Conservation (phyloP, 2,329 filamentous ascomycete genomes). For the Talaromyces albobiverticillius region DNA sequence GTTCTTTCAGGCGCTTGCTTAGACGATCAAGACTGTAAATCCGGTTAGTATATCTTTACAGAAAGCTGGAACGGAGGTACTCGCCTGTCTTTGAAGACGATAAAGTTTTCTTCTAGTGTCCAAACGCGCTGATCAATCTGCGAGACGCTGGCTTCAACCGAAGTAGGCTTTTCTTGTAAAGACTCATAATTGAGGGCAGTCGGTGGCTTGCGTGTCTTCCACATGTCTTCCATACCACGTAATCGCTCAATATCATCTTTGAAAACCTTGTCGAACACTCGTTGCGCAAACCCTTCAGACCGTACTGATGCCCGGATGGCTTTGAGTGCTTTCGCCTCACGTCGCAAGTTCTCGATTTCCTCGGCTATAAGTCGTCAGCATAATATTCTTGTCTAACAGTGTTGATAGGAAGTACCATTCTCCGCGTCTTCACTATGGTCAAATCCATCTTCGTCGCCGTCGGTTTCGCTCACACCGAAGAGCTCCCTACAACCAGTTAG, state of each 20-base stretch:
- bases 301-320: slow-evolving; percentile 79
- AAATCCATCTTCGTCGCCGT: slow-evolving; percentile 62
- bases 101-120: slow-evolving; percentile 78
- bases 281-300: slow-evolving; percentile 69
- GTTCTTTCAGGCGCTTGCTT: slow-evolving; percentile 67
- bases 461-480: slow-evolving; percentile 87
- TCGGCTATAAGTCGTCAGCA: slow-evolving; percentile 47
- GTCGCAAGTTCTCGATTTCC: slow-evolving; percentile 83
- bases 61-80: slow-evolving; percentile 4
- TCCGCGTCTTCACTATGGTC: slow-evolving; percentile 78
- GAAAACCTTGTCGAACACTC: slow-evolving; percentile 93
- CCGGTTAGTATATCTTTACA: slow-evolving; percentile 14
- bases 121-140: slow-evolving; percentile 72
- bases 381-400: neutral
- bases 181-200: slow-evolving; percentile 67
- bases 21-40: slow-evolving; percentile 64
- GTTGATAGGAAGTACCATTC: slow-evolving; percentile 55
- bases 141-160: slow-evolving; percentile 53
- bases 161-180: slow-evolving; percentile 54
- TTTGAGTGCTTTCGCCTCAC: slow-evolving; percentile 80
- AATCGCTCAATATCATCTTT: slow-evolving; percentile 78
- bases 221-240: slow-evolving; percentile 90
- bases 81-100: slow-evolving; percentile 76
- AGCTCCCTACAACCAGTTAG: slow-evolving; percentile 60
- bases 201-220: slow-evolving; percentile 77